Conservation (phyloP, 495 filamentous ascomycete genomes). For the Thozetella sp. region DNA sequence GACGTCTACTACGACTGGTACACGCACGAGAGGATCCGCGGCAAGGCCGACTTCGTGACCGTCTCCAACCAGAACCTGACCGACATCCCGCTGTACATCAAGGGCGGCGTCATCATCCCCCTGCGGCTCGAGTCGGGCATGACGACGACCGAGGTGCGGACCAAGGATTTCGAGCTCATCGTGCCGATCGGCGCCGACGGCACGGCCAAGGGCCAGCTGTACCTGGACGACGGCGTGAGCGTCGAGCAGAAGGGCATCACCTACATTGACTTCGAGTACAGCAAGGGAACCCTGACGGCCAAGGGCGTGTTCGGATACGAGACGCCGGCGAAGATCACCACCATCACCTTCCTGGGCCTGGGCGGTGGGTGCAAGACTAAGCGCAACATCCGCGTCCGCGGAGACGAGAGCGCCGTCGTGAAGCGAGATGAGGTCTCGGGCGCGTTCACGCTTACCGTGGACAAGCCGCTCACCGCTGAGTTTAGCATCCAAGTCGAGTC, state of each 20-base stretch:
- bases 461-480: neutral
- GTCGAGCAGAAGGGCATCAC: slow-evolving; percentile 49
- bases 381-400: slow-evolving; percentile 2
- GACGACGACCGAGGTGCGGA: slow-evolving; percentile 70
- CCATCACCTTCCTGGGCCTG: slow-evolving; percentile 57
- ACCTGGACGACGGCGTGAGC: slow-evolving; percentile 64
- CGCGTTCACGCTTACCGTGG: neutral
- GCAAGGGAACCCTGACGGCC: slow-evolving; percentile 46
- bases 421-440: neutral
- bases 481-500: neutral
- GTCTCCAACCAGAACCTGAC: slow-evolving; percentile 58
- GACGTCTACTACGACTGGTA: slow-evolving; percentile 81
- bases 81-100: slow-evolving; percentile 73
- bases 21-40: slow-evolving; percentile 58
- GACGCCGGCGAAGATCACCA: slow-evolving; percentile 49
- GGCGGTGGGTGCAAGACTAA: slow-evolving; percentile 14
- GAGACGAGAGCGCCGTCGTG: neutral
- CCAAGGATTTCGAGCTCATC: slow-evolving; percentile 69
- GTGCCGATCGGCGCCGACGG: slow-evolving; percentile 59
- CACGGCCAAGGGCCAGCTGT: slow-evolving; percentile 44
- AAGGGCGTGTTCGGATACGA: slow-evolving; percentile 56
- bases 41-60: slow-evolving; percentile 53
- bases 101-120: slow-evolving; percentile 72
- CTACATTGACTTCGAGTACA: slow-evolving; percentile 56
- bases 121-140: slow-evolving; percentile 60